phyloP scores from a whole-genome alignment of 345 rosid genomes.

The Camelina hispida region DNA sequence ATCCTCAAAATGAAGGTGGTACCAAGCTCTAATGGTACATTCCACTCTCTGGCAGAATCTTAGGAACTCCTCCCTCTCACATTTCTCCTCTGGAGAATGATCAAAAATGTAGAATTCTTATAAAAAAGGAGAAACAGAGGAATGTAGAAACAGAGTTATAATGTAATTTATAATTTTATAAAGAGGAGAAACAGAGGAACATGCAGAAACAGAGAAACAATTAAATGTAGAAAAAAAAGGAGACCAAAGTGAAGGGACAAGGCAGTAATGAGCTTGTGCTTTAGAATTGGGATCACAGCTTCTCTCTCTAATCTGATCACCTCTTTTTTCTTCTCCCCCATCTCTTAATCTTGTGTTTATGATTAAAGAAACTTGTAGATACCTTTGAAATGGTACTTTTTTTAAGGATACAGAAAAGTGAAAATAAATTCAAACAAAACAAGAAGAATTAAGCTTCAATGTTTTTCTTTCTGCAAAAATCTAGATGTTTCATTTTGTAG shows the following conservation, averaged over 20 bases:
- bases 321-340: constrained; percentile 63
- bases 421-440: constrained; percentile 4
- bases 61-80: constrained; percentile 56
- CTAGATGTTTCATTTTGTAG: constrained; percentile 31
- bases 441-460: constrained; percentile 28
- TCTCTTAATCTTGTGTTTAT: constrained; percentile 45
- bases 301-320: constrained; percentile 66
- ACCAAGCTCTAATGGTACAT: constrained; percentile 74
- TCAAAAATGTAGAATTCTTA: constrained; percentile 13
- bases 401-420: neutral
- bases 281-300: constrained; percentile 76
- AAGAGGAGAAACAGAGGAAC: constrained; percentile 34
- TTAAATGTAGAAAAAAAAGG: constrained; percentile 18
- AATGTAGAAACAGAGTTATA: constrained; percentile 16
- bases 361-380: constrained; percentile 20
- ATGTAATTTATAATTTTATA: neutral
- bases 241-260: constrained; percentile 58
- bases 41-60: constrained; percentile 71
- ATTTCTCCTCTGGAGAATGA: constrained; percentile 40
- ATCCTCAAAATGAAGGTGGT: constrained; percentile 73
- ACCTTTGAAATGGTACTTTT: constrained; percentile 3
- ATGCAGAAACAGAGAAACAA: constrained; percentile 15
- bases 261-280: constrained; percentile 55
- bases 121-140: constrained; percentile 32
- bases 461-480: constrained; percentile 15